Evolutionary conservation across 2,329 filamentous ascomycete genomes (phyloP).

Genomic region (Annulohypoxylon truncatum): DNA sequence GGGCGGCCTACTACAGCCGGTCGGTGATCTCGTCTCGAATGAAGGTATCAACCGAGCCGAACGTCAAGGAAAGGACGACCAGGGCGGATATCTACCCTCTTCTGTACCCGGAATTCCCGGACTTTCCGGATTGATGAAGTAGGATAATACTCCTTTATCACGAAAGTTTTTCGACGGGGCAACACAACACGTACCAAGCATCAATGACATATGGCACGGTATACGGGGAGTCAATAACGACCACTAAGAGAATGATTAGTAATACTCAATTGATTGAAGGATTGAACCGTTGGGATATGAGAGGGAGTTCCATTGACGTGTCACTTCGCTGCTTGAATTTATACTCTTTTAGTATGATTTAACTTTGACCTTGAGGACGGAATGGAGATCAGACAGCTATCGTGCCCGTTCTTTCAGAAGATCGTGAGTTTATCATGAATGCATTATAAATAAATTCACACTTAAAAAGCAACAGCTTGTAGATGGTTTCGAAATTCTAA

Average conservation of each 20-base stretch:
- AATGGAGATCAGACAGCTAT: neutral
- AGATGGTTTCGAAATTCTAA: neutral
- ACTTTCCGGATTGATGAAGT: constrained; percentile 23
- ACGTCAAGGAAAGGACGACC: constrained; percentile 71
- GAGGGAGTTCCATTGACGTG: neutral
- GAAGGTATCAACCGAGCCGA: constrained; percentile 75
- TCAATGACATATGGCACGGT: too few relatives aligned
- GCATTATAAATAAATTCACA: neutral
- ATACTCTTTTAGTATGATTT: neutral
- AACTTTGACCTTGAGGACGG: neutral
- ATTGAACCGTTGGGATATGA: neutral
- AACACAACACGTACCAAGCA: too few relatives aligned
- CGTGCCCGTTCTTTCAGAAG: too few relatives aligned
- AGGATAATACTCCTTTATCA: neutral
- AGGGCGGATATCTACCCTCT: constrained; percentile 59
- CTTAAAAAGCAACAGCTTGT: too few relatives aligned
- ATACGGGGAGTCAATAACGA: too few relatives aligned
- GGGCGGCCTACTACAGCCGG: constrained; percentile 72
- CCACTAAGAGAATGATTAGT: too few relatives aligned
- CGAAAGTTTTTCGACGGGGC: neutral
- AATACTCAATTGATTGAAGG: too few relatives aligned
- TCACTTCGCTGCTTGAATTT: neutral
- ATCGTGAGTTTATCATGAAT: too few relatives aligned
- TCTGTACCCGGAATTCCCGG: constrained; percentile 13
- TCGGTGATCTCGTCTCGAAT: constrained; percentile 71